These are phyloP conservation scores for Kurtzmaniella natalensis DNA, from an alignment of 1,139 yeast species.

Conservation along the genomic window DNA sequence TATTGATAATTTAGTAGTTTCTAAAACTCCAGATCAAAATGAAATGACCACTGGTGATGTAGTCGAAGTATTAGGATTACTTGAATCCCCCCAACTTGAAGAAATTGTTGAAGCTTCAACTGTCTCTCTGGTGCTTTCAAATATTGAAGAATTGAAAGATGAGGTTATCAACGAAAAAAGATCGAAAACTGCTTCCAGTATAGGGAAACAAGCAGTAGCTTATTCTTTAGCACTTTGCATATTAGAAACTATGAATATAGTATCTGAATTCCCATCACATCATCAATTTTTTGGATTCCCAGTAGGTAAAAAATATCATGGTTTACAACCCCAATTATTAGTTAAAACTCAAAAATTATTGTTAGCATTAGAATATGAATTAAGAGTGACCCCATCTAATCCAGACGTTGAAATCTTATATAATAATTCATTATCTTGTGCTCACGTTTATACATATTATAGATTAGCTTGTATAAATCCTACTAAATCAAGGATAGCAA, in stretches of 20 bases:
- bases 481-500: conserved; percentile 23
- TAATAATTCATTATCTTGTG: conserved; percentile 27
- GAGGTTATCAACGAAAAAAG: not conserved
- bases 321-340: conserved; percentile 24
- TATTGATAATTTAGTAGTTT: conserved; percentile 24
- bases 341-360: conserved; percentile 26
- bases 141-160: not conserved
- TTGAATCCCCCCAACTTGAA: not conserved
- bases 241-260: conserved; percentile 5
- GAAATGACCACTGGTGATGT: not conserved
- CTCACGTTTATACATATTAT: conserved; percentile 35
- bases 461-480: conserved; percentile 25
- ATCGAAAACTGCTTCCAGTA: not conserved
- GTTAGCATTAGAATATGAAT: conserved; percentile 24
- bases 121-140: not conserved
- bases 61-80: not conserved
- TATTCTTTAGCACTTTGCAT: conserved; percentile 5
- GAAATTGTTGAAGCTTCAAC: not conserved
- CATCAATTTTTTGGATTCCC: not conserved
- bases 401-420: conserved; percentile 30
- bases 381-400: conserved; percentile 10
- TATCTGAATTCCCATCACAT: conserved; percentile 3
- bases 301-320: conserved; percentile 7
- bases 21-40: not conserved
- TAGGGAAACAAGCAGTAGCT: conserved; percentile 1